A percentile compares a stretch with the other conserved stretches of the same genome.
phyloP scores from a whole-genome alignment of 1,139 yeast genomes.

The Zygosaccharomyces sapae region DNA sequence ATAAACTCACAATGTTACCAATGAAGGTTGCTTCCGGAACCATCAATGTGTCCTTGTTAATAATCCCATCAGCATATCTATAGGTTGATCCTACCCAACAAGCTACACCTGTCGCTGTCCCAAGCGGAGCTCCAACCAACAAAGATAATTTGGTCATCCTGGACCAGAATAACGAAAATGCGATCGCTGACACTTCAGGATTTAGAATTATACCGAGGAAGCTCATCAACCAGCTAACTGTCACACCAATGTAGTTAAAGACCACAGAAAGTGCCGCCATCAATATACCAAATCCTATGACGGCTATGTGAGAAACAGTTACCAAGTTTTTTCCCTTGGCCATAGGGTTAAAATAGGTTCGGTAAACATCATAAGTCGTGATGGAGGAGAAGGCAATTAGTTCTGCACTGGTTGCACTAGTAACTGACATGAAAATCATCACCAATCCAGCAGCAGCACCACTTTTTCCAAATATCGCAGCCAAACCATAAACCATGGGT shows the following conservation, averaged over 20 bases:
- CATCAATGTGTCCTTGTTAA: slow-evolving; percentile 28
- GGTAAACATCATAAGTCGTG: slow-evolving; percentile 50
- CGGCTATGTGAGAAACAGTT: slow-evolving; percentile 45
- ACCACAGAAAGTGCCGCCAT: slow-evolving; percentile 56
- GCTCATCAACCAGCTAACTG: slow-evolving; percentile 35
- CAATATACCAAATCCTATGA: slow-evolving; percentile 44
- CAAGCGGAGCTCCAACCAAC: slow-evolving; percentile 39
- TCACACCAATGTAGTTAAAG: slow-evolving; percentile 50
- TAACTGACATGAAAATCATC: slow-evolving; percentile 52
- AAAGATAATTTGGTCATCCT: slow-evolving; percentile 36
- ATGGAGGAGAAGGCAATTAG: slow-evolving; percentile 55
- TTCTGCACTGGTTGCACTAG: slow-evolving; percentile 56
- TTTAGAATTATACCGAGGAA: slow-evolving; percentile 38
- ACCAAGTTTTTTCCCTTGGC: slow-evolving; percentile 50
- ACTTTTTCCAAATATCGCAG: slow-evolving; percentile 49
- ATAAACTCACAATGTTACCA: slow-evolving; percentile 41
- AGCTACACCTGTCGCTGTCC: slow-evolving; percentile 39
- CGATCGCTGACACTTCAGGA: slow-evolving; percentile 38
- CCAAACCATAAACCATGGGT: slow-evolving; percentile 53
- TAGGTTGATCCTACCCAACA: slow-evolving; percentile 40
- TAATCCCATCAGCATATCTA: slow-evolving; percentile 35
- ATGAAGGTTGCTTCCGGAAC: slow-evolving; percentile 37
- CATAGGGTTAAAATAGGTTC: slow-evolving; percentile 48
- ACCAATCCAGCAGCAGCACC: slow-evolving; percentile 53
- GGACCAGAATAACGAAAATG: slow-evolving; percentile 38